Percentiles rank a stretch among this genome's conserved stretches.
These are phyloP conservation scores for Chromera velia DNA, from an alignment of 73 alveolate species.

Conservation along the genomic window DNA sequence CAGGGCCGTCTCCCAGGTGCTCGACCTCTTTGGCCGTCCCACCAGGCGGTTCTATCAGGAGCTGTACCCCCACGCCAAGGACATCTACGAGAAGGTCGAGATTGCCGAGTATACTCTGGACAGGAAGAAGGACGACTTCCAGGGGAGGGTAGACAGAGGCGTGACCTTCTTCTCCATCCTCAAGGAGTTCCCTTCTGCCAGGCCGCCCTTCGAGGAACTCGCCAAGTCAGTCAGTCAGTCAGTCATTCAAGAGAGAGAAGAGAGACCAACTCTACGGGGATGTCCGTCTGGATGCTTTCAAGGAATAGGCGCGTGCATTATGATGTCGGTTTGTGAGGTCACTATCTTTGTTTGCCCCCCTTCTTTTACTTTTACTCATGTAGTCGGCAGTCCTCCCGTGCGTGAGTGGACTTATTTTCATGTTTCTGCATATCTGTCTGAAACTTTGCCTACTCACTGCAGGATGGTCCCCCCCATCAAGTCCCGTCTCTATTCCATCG, in stretches of 20 bases:
- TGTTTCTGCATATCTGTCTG: background rate
- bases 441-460: too few species aligned
- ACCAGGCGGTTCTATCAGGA: background rate
- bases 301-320: background rate
- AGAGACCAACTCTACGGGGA: background rate
- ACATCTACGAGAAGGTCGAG: background rate
- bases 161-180: background rate
- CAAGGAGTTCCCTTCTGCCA: background rate
- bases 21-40: background rate
- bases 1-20: background rate
- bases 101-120: background rate
- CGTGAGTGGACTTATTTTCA: too few species aligned
- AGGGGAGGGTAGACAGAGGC: background rate
- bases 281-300: too few species aligned
- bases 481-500: background rate
- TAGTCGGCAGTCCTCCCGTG: too few species aligned
- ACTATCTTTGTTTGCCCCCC: too few species aligned
- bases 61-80: background rate
- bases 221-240: background rate
- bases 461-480: background rate
- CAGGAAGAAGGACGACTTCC: background rate
- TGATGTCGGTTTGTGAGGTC: background rate
- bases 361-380: too few species aligned
- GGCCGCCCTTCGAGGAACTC: background rate
- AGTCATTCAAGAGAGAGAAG: background rate